Evolutionary conservation across 208 protist species (phyloP), one percentile per base, ranked within the genome.

Genomic region (Leptomonas pyrrhocoris): DNA sequence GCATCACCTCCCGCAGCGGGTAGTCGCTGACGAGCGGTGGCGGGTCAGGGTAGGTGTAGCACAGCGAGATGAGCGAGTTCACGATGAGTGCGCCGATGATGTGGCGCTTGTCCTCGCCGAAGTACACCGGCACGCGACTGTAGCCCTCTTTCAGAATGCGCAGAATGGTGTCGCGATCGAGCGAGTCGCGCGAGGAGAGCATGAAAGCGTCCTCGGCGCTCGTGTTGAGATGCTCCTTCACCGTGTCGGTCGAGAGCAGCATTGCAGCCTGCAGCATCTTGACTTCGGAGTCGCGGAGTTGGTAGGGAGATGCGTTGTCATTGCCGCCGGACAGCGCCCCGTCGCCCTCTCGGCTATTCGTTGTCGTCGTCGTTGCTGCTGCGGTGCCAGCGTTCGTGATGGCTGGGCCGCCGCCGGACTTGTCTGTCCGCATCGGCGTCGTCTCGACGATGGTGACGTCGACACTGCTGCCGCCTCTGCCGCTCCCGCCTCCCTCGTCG

Each of bases 121-220:
- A 80, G 78, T 90, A 97, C 1, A 98, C 88, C 13, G 94, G 94
- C 36, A 98, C 73, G 36, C 94, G 86, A 36, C 81, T 94, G 77
- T 92, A 92, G 36, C 90, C 92, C 5, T 50, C 48, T n/a, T 77
- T 40, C 12, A 91, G 53, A 73, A 96, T 92, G 49, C 57, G 66
- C 23, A 83, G 53, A 46, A 96, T 81, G n/a, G 77, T 88, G 27
- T 81, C 65, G 9, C 79, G 62, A 60, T 95, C 85, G 9, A 97
- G 77, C n/a, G 63, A 59, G 27, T 73, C 73, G 42, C 68, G 50
- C 0, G 82, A 76, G 54, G 88, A 88, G 11, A 97, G 62, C 89
- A 94, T 95, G 69, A 95, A 96, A 30, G 82, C 77, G n/a, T 90
- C 79, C 7, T 74, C 68, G 13, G 78, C 31, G 30, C 43, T 63